These are phyloP conservation scores for Linum lewisii DNA, from an alignment of 345 rosid species.

Conservation along the genomic window DNA sequence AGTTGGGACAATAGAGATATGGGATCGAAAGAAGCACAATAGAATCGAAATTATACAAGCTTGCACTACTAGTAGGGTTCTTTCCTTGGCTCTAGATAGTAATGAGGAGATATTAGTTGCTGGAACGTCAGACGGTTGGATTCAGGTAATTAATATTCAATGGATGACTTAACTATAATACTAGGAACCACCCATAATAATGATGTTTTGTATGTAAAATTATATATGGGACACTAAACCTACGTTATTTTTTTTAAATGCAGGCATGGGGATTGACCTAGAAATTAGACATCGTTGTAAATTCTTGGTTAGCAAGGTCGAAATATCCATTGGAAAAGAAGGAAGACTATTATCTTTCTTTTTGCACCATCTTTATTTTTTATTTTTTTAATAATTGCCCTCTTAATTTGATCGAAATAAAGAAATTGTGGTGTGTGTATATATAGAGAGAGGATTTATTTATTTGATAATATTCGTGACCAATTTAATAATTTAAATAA, in stretches of 20 bases:
- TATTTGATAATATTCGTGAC: no score
- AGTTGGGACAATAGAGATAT: slow-evolving; percentile 48
- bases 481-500: no score
- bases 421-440: no score
- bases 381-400: no score
- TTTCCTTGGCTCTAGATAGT: slow-evolving; percentile 41
- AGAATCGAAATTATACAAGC: slow-evolving; percentile 39
- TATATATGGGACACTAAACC: not conserved
- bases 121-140: slow-evolving; percentile 56
- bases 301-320: not conserved
- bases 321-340: no score
- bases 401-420: no score
- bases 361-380: no score
- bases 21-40: slow-evolving; percentile 48
- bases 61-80: slow-evolving; percentile 29
- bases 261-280: not conserved
- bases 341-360: no score
- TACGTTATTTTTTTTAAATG: not conserved
- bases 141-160: slow-evolving; percentile 43
- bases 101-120: slow-evolving; percentile 43
- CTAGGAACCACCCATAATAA: not conserved
- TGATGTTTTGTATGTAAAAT: not conserved
- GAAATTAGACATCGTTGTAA: not conserved
- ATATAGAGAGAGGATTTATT: no score
- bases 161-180: no score